Percentiles rank a stretch among this genome's conserved stretches.
Evolutionary conservation across 805 yeast genomes (phyloP).

Genomic region (Candida ficus): DNA sequence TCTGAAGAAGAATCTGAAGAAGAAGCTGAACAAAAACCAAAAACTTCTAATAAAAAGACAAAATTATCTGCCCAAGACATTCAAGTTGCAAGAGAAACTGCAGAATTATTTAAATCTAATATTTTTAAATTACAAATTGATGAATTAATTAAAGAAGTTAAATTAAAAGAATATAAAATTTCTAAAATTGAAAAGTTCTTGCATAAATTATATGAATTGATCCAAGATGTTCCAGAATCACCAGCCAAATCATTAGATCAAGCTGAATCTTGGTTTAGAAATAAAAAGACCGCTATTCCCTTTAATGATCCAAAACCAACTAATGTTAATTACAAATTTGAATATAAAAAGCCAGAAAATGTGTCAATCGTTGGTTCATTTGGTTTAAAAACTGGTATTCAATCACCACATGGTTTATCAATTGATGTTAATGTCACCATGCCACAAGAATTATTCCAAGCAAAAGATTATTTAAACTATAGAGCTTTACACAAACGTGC

Average conservation of each 20-base stretch:
- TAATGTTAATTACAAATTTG: constrained; percentile 64
- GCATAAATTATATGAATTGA: constrained; percentile 64
- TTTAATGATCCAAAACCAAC: constrained; percentile 88
- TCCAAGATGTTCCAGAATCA: constrained; percentile 59
- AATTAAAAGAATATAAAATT: constrained; percentile 64
- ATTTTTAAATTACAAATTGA: constrained; percentile 94
- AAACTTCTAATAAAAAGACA: constrained; percentile 22
- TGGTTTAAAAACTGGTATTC: constrained; percentile 78
- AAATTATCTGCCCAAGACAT: constrained; percentile 67
- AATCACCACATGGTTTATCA: constrained; percentile 54
- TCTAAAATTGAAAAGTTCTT: constrained; percentile 66
- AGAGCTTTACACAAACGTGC: constrained; percentile 87
- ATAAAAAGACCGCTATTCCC: constrained; percentile 61
- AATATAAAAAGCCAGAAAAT: constrained; percentile 63
- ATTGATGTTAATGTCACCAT: constrained; percentile 80
- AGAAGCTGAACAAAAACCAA: constrained; percentile 18
- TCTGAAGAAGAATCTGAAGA: constrained; percentile 9
- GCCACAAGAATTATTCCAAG: constrained; percentile 71
- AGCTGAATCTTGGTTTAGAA: constrained; percentile 48
- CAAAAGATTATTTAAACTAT: constrained; percentile 86
- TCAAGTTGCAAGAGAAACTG: constrained; percentile 88
- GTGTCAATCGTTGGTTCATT: constrained; percentile 84
- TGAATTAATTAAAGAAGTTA: constrained; percentile 78
- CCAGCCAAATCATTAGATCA: constrained; percentile 49
- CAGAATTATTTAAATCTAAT: constrained; percentile 90